Percentiles rank a stretch among this genome's conserved stretches.
These are phyloP conservation scores for Emmonsiellopsis sp. DNA, from an alignment of 2,329 filamentous ascomycete species.

Conservation along the genomic window DNA sequence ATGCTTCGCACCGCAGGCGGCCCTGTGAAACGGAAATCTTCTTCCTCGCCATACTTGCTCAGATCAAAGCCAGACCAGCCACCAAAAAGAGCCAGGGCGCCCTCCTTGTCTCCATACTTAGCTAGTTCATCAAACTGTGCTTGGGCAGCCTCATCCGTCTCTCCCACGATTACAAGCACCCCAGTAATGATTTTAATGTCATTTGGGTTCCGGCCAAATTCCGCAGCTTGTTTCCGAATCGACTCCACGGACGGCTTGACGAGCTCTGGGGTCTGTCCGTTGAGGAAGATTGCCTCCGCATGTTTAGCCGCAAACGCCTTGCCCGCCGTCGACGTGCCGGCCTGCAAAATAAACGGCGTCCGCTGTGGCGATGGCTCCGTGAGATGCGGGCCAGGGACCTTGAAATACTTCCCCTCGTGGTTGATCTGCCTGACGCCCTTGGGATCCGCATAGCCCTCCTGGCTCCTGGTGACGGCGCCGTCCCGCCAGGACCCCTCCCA, in stretches of 20 bases:
- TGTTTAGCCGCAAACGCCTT: constrained; percentile 37
- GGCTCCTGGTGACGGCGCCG: constrained; percentile 23
- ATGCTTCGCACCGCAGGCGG: constrained; percentile 34
- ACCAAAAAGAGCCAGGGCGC: constrained; percentile 36
- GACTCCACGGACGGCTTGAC: constrained; percentile 33
- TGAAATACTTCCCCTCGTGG: constrained; percentile 34
- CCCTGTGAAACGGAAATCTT: constrained; percentile 36
- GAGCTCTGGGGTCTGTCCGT: constrained; percentile 35
- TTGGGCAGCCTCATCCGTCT: constrained; percentile 36
- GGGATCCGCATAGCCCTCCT: constrained; percentile 24
- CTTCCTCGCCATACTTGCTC: constrained; percentile 32
- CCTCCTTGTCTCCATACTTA: constrained; percentile 36
- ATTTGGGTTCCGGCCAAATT: constrained; percentile 28
- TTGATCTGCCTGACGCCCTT: constrained; percentile 28
- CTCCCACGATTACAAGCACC: constrained; percentile 34
- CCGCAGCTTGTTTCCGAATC: constrained; percentile 29
- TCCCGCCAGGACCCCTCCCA: constrained; percentile 46
- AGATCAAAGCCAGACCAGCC: constrained; percentile 40
- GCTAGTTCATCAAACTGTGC: constrained; percentile 34
- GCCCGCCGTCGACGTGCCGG: constrained; percentile 37
- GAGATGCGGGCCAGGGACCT: constrained; percentile 35
- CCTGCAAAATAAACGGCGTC: constrained; percentile 40
- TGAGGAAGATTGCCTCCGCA: constrained; percentile 38
- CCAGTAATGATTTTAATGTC: constrained; percentile 38
- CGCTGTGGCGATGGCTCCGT: constrained; percentile 38